Percentiles rank a stretch among this genome's conserved stretches.
These are phyloP conservation scores for Scenedesmus sp. DNA, from an alignment of 163 green algal species.

Conservation along the genomic window DNA sequence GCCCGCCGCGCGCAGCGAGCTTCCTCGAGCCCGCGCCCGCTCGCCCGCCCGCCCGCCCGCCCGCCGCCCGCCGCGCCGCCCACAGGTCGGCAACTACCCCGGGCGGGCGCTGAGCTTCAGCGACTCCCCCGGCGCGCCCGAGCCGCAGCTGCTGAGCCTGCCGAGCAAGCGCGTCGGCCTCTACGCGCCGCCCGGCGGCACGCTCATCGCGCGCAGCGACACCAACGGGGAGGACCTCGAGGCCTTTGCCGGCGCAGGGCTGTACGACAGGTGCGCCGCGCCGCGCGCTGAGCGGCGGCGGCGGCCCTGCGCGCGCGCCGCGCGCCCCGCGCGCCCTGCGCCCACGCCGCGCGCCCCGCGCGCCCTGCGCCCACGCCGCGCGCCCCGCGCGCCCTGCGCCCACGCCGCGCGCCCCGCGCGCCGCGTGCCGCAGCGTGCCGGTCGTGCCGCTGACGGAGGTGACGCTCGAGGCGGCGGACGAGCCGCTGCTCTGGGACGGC, in stretches of 20 bases:
- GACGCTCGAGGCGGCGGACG: conserved; percentile 62
- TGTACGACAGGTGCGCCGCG: conserved; percentile 89
- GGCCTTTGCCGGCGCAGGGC: conserved; percentile 93
- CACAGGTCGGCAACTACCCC: conserved; percentile 20
- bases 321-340: too few species aligned
- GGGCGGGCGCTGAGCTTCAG: conserved; percentile 21
- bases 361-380: too few species aligned
- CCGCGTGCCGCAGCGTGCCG: conserved; percentile 24
- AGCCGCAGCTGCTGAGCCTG: conserved; percentile 57
- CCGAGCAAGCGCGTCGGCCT: conserved; percentile 80
- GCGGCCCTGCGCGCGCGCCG: too few species aligned
- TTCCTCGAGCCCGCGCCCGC: conserved; percentile 86
- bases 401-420: too few species aligned
- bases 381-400: too few species aligned
- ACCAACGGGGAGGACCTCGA: conserved; percentile 96
- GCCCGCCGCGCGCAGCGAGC: too few species aligned
- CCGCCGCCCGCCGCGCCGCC: too few species aligned
- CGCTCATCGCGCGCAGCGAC: conserved; percentile 92
- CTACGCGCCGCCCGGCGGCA: conserved; percentile 50
- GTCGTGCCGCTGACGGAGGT: conserved; percentile 52
- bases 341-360: too few species aligned
- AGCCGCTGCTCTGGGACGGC: conserved; percentile 78
- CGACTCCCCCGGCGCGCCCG: neutral
- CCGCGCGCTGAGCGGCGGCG: too few species aligned
- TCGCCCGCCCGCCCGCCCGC: too few species aligned